Conservation (phyloP, 345 rosid genomes). For the Passiflora organensis region DNA sequence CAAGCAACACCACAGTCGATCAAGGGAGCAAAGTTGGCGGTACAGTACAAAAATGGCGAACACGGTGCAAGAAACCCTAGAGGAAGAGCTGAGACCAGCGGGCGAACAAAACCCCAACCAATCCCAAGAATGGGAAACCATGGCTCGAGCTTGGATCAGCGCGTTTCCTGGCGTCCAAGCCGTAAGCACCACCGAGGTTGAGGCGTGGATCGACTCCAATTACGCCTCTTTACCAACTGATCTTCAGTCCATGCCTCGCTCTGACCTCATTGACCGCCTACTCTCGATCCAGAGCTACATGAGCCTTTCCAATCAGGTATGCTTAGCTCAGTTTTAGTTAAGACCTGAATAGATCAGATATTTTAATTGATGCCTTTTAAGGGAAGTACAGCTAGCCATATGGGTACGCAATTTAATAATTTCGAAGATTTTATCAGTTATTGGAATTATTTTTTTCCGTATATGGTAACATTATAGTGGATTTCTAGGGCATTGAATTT, state of each 20-base stretch:
- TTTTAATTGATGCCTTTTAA: too few relatives aligned
- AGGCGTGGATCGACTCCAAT: slow-evolving; percentile 84
- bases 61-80: slow-evolving; percentile 14
- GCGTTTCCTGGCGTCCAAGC: slow-evolving; percentile 84
- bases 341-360: not conserved
- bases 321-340: not conserved
- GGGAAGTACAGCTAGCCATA: not conserved
- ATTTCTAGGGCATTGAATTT: not conserved
- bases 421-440: not conserved
- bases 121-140: slow-evolving; percentile 81
- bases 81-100: slow-evolving; percentile 2
- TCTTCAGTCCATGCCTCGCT: slow-evolving; percentile 71
- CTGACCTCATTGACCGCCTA: slow-evolving; percentile 71
- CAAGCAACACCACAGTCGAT: too few relatives aligned
- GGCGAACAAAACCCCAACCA: slow-evolving; percentile 36
- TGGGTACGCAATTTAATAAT: not conserved
- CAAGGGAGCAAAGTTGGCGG: too few relatives aligned
- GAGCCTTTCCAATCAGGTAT: slow-evolving; percentile 46
- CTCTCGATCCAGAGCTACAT: slow-evolving; percentile 76
- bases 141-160: slow-evolving; percentile 82
- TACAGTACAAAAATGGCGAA: slow-evolving; percentile 18
- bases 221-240: slow-evolving; percentile 54
- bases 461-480: not conserved
- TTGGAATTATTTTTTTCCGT: not conserved
- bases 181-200: slow-evolving; percentile 59